Conservation (phyloP, 2,329 filamentous ascomycete genomes). For the Tolypocladium ovalisporum region DNA sequence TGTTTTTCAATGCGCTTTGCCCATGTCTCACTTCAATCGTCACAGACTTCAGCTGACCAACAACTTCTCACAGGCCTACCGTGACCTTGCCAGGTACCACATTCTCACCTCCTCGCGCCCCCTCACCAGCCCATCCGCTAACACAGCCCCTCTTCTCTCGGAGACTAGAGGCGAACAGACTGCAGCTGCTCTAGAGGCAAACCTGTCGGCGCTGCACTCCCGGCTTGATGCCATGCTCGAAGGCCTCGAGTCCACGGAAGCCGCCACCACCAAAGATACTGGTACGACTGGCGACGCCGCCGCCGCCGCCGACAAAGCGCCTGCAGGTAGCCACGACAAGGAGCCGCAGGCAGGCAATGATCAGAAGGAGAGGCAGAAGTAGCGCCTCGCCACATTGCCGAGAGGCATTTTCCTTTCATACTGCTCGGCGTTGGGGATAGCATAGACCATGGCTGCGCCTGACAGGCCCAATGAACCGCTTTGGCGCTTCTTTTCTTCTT, state of each 20-base stretch:
- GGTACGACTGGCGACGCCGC: not conserved
- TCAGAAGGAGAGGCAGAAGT: not conserved
- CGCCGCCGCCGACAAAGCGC: not conserved
- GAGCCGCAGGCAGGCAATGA: not conserved
- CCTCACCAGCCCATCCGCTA: not conserved
- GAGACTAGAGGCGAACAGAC: constrained; percentile 40
- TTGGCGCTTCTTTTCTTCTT: not conserved
- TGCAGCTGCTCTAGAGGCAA: constrained; percentile 40
- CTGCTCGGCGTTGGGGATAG: not conserved
- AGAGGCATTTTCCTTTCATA: not conserved
- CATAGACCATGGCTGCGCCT: not conserved
- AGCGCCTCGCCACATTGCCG: not conserved
- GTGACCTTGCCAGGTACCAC: constrained; percentile 9
- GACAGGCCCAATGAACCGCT: not conserved
- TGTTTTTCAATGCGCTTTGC: too few species aligned
- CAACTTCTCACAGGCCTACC: constrained; percentile 5
- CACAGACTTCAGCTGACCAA: not conserved
- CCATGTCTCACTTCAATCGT: not conserved
- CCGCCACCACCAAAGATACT: constrained; percentile 1
- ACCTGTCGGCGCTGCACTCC: constrained; percentile 39
- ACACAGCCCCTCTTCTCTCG: not conserved
- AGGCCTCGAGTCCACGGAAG: constrained; percentile 25
- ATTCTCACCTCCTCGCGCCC: not conserved
- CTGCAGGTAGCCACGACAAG: not conserved
- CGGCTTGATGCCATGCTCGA: constrained; percentile 45